Base-by-base conservation (phyloP, 257 asterid species). In the Gynochthodes officinalis region DNA sequence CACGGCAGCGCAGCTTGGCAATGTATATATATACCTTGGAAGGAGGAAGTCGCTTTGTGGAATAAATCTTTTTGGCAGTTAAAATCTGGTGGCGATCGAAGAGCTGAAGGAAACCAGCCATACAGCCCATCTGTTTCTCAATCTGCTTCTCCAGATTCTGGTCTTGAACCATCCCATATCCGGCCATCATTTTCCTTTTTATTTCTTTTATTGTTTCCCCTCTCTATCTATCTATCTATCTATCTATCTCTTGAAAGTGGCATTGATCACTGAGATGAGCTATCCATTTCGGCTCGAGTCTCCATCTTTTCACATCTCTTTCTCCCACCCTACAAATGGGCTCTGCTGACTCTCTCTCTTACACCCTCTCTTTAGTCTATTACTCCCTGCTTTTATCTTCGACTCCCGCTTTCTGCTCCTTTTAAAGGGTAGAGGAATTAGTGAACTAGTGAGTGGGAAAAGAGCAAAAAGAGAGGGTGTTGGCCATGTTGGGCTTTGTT, bases 51-150 rank as follows among this genome's bases (percentile, higher is more conserved):
- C 96, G 93, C 73, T 85, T 85, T 70, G 92, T 57, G 60, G 88
- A 59, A 57, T 78, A 81, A 69, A 84, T 77, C 54, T 89, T 82
- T 76, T 88, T 90, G 3, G 84, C 88, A 73, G 90, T 69, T 27
- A 88, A 40, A 66, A 87, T 78, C 79, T 88, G 97, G 69, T 87
- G 89, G 74, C 98, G 97, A 77, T 92, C 90, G 55, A 92, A 92
- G 55, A 90, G 78, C 40, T 92, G 97, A 33, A 88, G 86, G 69
- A 90, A 88, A 43, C 96, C 93, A 44, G 95, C 76, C 93, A 91
- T 91, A 83, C 97, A 91, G 21, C 97, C 96, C 94, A 91, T 87
- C 42, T 88, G 96, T 62, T 85, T 86, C 67, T 81, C 82, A 0
- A 85, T 73, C 57, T 87, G 90, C 79, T 82, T 84, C 76, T 86